Evolutionary conservation across 2,329 filamentous ascomycete genomes (phyloP).

Genomic region (Colletotrichum tofieldiae): DNA sequence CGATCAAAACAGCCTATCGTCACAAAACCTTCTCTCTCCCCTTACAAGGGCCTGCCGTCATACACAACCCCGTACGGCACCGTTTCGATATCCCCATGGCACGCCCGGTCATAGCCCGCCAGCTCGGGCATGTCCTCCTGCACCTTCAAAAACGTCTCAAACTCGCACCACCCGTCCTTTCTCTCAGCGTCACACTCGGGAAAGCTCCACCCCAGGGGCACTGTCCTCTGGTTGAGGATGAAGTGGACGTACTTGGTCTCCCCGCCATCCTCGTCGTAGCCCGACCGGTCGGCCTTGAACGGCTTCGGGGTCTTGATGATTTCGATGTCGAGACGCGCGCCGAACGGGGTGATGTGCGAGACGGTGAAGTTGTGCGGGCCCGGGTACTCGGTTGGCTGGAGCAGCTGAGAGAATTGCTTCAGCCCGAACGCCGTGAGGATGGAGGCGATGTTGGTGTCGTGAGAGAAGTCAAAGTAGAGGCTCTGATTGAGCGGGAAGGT

Average conservation of each 20-base stretch:
- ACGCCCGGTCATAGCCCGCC: constrained; percentile 77
- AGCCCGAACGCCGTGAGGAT: constrained; percentile 82
- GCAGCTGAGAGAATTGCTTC: constrained; percentile 74
- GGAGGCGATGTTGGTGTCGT: constrained; percentile 81
- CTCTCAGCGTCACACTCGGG: constrained; percentile 73
- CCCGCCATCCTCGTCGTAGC: constrained; percentile 64
- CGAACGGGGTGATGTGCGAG: constrained; percentile 80
- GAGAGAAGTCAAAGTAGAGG: constrained; percentile 84
- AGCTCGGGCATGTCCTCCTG: constrained; percentile 71
- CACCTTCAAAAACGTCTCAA: constrained; percentile 76
- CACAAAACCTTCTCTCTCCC: background rate
- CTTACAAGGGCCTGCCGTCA: constrained; percentile 54
- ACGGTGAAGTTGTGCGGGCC: constrained; percentile 75
- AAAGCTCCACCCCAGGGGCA: constrained; percentile 79
- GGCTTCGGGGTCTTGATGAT: constrained; percentile 78
- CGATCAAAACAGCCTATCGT: constrained; percentile 12
- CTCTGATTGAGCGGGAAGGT: constrained; percentile 83
- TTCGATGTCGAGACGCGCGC: constrained; percentile 81
- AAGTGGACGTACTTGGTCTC: constrained; percentile 82
- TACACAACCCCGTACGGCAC: constrained; percentile 57
- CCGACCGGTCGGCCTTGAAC: constrained; percentile 68
- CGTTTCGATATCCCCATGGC: constrained; percentile 68
- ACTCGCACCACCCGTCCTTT: constrained; percentile 84
- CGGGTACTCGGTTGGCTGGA: constrained; percentile 70
- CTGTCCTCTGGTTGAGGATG: constrained; percentile 80